Evolutionary conservation across 352 stramenopile species (phyloP).

Genomic region (Pythium rishiriense): DNA sequence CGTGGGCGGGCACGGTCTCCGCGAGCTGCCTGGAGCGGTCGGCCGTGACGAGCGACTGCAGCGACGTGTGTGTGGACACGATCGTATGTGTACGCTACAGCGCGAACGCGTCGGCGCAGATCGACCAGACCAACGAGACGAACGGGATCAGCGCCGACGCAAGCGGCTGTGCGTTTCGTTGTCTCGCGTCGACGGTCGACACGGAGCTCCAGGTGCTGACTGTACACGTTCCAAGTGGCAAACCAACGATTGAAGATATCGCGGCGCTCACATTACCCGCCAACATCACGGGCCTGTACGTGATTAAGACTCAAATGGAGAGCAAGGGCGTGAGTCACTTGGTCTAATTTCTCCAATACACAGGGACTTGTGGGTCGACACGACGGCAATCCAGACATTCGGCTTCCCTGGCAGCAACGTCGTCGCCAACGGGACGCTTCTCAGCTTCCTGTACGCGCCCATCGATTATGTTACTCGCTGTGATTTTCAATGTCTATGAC

Average conservation of each 20-base stretch:
- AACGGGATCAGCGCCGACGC: background rate
- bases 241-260: constrained; percentile 5
- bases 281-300: constrained; percentile 14
- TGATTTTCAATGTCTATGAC: too few relatives aligned
- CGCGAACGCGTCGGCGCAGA: background rate
- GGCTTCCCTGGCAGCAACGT: constrained; percentile 11
- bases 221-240: background rate
- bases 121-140: constrained; percentile 1
- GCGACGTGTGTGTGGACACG: background rate
- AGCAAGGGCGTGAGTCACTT: too few relatives aligned
- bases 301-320: background rate
- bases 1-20: background rate
- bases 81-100: constrained; percentile 4
- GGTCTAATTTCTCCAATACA: too few relatives aligned
- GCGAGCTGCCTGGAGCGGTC: constrained; percentile 5
- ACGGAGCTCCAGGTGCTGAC: background rate
- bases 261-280: constrained; percentile 9
- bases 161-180: constrained; percentile 12
- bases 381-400: background rate
- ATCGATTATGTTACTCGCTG: background rate
- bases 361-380: constrained; percentile 1
- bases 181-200: constrained; percentile 1
- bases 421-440: constrained; percentile 12
- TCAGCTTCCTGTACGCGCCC: constrained; percentile 8
- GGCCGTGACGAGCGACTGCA: constrained; percentile 11